Conservation (phyloP, 2,329 filamentous ascomycete genomes). For the Sclerotiophoma versabilis region DNA sequence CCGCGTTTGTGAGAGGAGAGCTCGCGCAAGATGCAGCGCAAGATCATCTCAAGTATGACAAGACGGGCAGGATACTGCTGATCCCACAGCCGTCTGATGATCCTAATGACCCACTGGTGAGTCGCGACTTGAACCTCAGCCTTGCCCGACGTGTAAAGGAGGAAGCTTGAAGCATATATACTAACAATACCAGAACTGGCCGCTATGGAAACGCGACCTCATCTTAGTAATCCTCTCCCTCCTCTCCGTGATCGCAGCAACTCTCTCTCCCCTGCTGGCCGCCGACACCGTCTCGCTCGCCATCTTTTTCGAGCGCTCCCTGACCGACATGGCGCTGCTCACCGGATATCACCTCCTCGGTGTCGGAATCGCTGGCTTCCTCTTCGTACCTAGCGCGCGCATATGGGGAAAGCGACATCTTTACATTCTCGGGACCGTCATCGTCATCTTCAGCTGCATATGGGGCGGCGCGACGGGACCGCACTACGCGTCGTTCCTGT, state of each 20-base stretch:
- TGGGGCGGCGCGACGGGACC: constrained; percentile 77
- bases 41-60: constrained; percentile 73
- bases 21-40: constrained; percentile 40
- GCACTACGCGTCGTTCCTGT: constrained; percentile 76
- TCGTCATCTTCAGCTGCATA: constrained; percentile 75
- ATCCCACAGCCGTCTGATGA: constrained; percentile 92
- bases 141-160: neutral
- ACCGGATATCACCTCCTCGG: constrained; percentile 90
- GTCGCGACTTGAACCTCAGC: constrained; percentile 24
- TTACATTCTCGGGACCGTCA: constrained; percentile 77
- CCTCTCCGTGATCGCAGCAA: constrained; percentile 81
- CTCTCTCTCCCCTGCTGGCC: constrained; percentile 84
- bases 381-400: constrained; percentile 86
- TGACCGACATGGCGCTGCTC: constrained; percentile 79
- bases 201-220: constrained; percentile 81
- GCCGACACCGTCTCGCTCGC: constrained; percentile 84
- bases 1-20: constrained; percentile 47
- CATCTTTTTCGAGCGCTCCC: constrained; percentile 67
- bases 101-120: constrained; percentile 83
- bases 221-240: constrained; percentile 81
- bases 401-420: constrained; percentile 94
- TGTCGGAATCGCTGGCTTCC: constrained; percentile 78
- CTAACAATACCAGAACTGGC: constrained; percentile 70
- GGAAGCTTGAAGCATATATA: neutral
- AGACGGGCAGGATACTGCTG: constrained; percentile 75